phyloP scores from a whole-genome alignment of 345 rosid species.

The Euphorbia tirucalli region DNA sequence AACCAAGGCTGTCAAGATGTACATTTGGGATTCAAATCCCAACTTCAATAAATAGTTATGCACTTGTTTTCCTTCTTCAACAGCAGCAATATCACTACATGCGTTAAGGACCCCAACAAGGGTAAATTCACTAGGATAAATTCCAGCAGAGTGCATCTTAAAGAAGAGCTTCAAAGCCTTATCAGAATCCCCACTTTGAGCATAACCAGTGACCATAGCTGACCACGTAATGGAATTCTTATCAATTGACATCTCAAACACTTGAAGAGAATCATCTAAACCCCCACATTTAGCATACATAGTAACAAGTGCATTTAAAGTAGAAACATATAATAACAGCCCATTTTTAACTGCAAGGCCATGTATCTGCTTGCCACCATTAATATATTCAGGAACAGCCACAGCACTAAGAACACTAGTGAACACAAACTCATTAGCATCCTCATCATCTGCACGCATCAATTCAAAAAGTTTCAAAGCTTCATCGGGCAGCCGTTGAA shows the following conservation, averaged over 20 bases:
- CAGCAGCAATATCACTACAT: conserved; percentile 58
- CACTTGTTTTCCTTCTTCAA: conserved; percentile 68
- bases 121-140: conserved; percentile 64
- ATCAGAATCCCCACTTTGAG: conserved; percentile 65
- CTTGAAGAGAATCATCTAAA: conserved; percentile 50
- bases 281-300: conserved; percentile 75
- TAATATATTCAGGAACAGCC: conserved; percentile 40
- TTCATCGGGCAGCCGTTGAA: conserved; percentile 41
- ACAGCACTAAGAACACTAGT: conserved; percentile 70
- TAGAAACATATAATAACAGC: conserved; percentile 46
- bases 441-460: conserved; percentile 45
- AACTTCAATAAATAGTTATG: conserved; percentile 59
- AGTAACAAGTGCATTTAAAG: conserved; percentile 63
- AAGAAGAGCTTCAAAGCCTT: conserved; percentile 59
- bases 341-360: conserved; percentile 52
- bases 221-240: conserved; percentile 86
- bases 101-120: conserved; percentile 80
- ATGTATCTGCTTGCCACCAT: conserved; percentile 57
- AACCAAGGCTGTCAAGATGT: conserved; percentile 43
- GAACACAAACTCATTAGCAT: conserved; percentile 59
- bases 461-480: conserved; percentile 42
- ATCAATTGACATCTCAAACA: conserved; percentile 58
- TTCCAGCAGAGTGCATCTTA: conserved; percentile 58
- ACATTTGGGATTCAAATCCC: conserved; percentile 63
- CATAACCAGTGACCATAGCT: conserved; percentile 79